Percentiles rank a stretch among this genome's conserved stretches.
Evolutionary conservation across 2,329 filamentous ascomycete genomes (phyloP).

Genomic region (Rhynchosporium secalis): DNA sequence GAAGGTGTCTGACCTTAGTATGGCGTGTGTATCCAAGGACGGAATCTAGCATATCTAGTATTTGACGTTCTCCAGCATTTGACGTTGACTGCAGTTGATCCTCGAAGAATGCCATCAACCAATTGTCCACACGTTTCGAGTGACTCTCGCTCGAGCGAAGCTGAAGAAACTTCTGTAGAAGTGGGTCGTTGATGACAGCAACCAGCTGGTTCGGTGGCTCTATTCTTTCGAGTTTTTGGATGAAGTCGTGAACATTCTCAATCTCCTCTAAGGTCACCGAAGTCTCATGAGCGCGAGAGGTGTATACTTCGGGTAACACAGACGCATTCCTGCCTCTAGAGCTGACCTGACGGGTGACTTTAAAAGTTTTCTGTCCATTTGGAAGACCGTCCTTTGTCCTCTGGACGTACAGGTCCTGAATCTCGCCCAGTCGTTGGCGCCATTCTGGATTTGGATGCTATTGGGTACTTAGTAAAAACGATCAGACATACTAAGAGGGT

Average conservation of each 20-base stretch:
- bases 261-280: conserved; percentile 76
- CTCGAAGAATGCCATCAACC: conserved; percentile 57
- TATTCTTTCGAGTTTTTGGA: conserved; percentile 72
- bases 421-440: conserved; percentile 64
- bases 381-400: conserved; percentile 47
- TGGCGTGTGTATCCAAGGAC: conserved; percentile 56
- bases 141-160: conserved; percentile 57
- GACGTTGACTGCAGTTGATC: conserved; percentile 52
- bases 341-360: conserved; percentile 55
- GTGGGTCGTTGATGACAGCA: conserved; percentile 71
- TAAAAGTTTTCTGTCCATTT: conserved; percentile 56
- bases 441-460: conserved; percentile 74
- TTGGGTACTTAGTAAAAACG: conserved; percentile 34
- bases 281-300: conserved; percentile 68
- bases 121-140: conserved; percentile 55
- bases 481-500: not conserved
- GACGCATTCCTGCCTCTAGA: conserved; percentile 51
- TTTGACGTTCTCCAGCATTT: conserved; percentile 48
- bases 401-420: conserved; percentile 61
- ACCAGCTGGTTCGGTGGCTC: conserved; percentile 81
- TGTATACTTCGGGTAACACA: conserved; percentile 69
- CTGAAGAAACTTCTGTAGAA: conserved; percentile 77
- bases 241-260: conserved; percentile 67
- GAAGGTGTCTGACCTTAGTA: conserved; percentile 50
- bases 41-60: conserved; percentile 56